Base-by-base conservation (phyloP, 768 basidiomycete genomes). In the Neoboletus subvelutipes region DNA sequence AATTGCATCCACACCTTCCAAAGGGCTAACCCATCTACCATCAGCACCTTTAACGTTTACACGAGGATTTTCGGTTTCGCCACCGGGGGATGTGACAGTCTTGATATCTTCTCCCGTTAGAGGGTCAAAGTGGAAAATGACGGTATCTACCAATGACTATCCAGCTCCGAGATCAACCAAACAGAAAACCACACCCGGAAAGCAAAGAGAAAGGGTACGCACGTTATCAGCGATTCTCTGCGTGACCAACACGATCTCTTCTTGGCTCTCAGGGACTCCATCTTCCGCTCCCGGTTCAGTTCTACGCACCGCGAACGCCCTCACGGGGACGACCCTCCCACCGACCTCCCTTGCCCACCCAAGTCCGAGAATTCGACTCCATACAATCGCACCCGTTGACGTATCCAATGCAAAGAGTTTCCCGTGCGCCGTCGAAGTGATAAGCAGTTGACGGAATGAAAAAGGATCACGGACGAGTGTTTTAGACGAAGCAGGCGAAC, bases 351-450 rank as follows among this genome's bases (percentile, higher is more conserved):
- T 78, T 0, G 84, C 84, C 81, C 83, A 86, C 2, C 88, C 89
- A 29, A 88, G 76, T 1, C 91, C 90, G 2, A 96, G 77, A 2
- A 90, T 75, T 11, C 84, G 83, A 60, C 82, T 87, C 94, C 94
- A 98, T 2, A 96, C 66, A 31, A 92, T 77, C 2, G 80, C 76
- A 0, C 94, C 94, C 43, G 78, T 88, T 11, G 84, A 81, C 1
- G 90, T 88, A 63, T 97, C 93, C 42, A 98, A 72, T 0, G 86
- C 94, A 64, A 85, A 93, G 0, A 94, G 61, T 64, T 92, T 93
- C 2, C 93, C 92, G 29, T 80, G 76, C 1, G 76, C 62, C 4
- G 90, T 92, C 0, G 85, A 88, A 7, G 77, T 80, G 5, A 96
- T 81, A 45, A 95, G 81, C 29, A 97, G 71, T 67, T 97, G 92